Percentiles rank a stretch among this genome's conserved stretches.
phyloP scores from a whole-genome alignment of 1,284 basidiomycete genomes.

The Ustilago esculenta region DNA sequence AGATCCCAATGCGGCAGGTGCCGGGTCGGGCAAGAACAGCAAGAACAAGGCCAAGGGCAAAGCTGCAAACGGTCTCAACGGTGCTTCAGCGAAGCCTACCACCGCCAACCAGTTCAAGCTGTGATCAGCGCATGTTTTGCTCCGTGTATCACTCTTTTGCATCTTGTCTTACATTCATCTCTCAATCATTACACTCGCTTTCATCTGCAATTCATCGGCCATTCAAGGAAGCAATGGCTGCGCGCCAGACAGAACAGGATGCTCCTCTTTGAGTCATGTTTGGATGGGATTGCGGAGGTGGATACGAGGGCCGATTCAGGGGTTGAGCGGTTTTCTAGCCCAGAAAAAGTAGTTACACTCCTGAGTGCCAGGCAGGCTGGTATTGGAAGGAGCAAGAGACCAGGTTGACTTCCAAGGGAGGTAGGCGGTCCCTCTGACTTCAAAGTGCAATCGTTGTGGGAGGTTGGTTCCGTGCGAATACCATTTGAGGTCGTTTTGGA shows the following conservation, averaged over 20 bases:
- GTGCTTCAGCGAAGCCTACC: slow-evolving; percentile 13
- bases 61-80: slow-evolving; percentile 2
- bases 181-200: neutral
- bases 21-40: slow-evolving; percentile 26
- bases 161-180: neutral
- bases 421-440: slow-evolving; percentile 60
- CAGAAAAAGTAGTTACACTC: slow-evolving; percentile 66
- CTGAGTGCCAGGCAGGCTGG: slow-evolving; percentile 40
- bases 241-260: neutral
- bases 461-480: slow-evolving; percentile 2
- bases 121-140: neutral
- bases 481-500: slow-evolving; percentile 73
- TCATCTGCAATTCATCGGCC: neutral
- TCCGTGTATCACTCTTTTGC: neutral
- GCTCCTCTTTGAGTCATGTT: neutral
- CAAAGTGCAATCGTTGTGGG: slow-evolving; percentile 55
- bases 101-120: slow-evolving; percentile 40
- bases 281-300: too few species aligned
- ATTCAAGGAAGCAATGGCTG: neutral
- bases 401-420: slow-evolving; percentile 55
- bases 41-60: slow-evolving; percentile 35
- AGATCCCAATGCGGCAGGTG: slow-evolving; percentile 23
- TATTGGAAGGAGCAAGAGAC: slow-evolving; percentile 30
- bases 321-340: slow-evolving; percentile 54
- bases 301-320: neutral